Base-by-base conservation (phyloP, 495 filamentous ascomycete genomes). In the Astrothelium subdiscretum region DNA sequence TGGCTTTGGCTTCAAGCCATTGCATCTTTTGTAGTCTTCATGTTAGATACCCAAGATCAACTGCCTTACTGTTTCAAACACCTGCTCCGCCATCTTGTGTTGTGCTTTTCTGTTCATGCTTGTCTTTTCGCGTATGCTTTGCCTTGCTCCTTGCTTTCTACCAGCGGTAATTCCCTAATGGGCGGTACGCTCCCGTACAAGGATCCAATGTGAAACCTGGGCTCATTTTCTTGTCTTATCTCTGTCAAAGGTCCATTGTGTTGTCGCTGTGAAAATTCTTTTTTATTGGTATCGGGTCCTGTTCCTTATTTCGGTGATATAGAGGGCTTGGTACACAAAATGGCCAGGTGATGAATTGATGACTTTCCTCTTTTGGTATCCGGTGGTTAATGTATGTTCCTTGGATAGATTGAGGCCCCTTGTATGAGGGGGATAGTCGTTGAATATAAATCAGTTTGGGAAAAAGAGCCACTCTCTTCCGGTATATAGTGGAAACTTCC, bases 21-120 rank as follows among this genome's bases (percentile, higher is more conserved):
- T 2, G 24, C 20, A 15, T 58, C 63, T 61, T 31, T 27, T 62
- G 42, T 31, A 51, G 42, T 48, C 48, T 24, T 27, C 48, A 3
- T 54, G 4, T 54, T 26, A 54, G 48, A 54, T 54, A 54, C 48
- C 48, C 48, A 54, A 27, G 48, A 54, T 54, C 48, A 54, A 54
- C 48, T 26, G 24, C 24, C 48, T 26, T 54, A 24, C n/a, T 54
- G 20, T 54, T 54, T 54, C 15, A 29, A 26, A 27, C 20, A 29
- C n/a, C 10, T 48, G 43, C 43, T 48, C 10, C 13, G 20, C 43
- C n/a, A 20, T 48, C 43, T 48, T 48, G 10, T 48, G 5, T 22
- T 5, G 2, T 26, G 24, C 24, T 29, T 29, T 54, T 29, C 5
- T 54, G 8, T 54, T 54, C 15, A 15, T 48, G 12, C 12, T 22